Base-by-base conservation (phyloP, 2,329 filamentous ascomycete genomes). In the Coniochaeta hoffmannii region DNA sequence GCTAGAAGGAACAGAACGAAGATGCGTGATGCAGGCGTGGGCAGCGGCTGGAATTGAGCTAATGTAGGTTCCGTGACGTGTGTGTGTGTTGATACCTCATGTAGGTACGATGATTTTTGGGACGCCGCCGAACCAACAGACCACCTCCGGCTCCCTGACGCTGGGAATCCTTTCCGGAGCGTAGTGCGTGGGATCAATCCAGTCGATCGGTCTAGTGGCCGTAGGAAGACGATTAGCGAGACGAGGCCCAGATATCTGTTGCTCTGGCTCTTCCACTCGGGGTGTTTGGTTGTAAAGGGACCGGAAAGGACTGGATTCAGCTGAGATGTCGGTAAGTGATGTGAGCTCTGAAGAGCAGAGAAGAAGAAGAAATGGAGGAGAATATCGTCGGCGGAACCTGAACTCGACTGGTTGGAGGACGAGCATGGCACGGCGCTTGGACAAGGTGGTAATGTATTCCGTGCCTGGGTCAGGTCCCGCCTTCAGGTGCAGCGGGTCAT, bases 41-140 rank as follows among this genome's bases (percentile, higher is more conserved):
- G n/a, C 6, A 34, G 26, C 49, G 26, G 49, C 26, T 19, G 49
- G 49, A 51, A 28, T n/a, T 24, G 49, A 51, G 49, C 49, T 32
- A 51, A 51, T 32, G 49, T 51, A 51, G 49, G 49, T 51, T 31
- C 31, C 30, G 26, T 1, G 15, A 50, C 3, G 7, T n/a, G 26
- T 26, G 8, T 7, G 15, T 15, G 14, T 50, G 22, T 17, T 24
- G 28, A 34, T 28, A 46, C 41, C 22, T 28, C 19, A 51, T 51
- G 49, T 51, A 51, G 49, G 49, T 51, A 51, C 49, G 22, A n/a
- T n/a, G 49, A n/a, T 4, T 34, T 51, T 32, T 32, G 49, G 32
- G 28, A 30, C 44, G 30, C 24, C 44, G 2, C n/a, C 24, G 44
- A 10, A 50, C 44, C 44, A 50, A 50, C 44, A 14, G 28, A 31